Base-by-base conservation (phyloP, 179 eudicot genomes). In the Nepenthes alata region DNA sequence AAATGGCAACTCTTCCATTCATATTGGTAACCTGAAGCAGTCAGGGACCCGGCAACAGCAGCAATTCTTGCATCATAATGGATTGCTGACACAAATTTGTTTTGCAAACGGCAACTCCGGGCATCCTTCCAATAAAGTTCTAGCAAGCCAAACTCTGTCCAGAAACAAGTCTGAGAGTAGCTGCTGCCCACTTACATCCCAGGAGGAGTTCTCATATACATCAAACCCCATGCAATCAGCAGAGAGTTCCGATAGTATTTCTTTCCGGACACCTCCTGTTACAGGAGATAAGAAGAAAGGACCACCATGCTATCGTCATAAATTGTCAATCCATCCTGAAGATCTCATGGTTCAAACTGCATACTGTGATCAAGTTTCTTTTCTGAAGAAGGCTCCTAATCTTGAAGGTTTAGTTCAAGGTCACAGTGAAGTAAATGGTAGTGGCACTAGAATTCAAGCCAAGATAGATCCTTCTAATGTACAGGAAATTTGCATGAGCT, bases 401-500 rank as follows among this genome's bases (percentile, higher is more conserved):
- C 62, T 68, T 60, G 75, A 69, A 60, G 73, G 63, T 56, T 74
- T 75, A 64, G 47, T 61, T 61, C 77, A 86, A 66, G 74, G 72
- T 47, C 65, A 79, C 44, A 76, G 83, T 60, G 71, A 67, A 65
- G 58, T 68, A 16, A 63, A 55, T 61, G 70, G 62, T 13, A 41
- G 69, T 59, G 74, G 67, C 9, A 55, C 53, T 44, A 70, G 76
- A 34, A 35, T 61, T 64, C 63, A 77, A 48, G 77, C 73, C 65
- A 85, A 90, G 56, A 45, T 74, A 51, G 86, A 73, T 66, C 64
- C 78, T 70, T 76, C 82, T 66, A 79, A 77, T 62, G 61, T 66
- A 57, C 85, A 77, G 47, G 96, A 78, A 67, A 76, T 85, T 65
- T 78, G 82, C 41, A 56, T 72, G 78, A 81, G 85, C 73, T 76